Evolutionary conservation across 2,329 filamentous ascomycete species (phyloP).

Genomic region (Xylariaceae sp.): DNA sequence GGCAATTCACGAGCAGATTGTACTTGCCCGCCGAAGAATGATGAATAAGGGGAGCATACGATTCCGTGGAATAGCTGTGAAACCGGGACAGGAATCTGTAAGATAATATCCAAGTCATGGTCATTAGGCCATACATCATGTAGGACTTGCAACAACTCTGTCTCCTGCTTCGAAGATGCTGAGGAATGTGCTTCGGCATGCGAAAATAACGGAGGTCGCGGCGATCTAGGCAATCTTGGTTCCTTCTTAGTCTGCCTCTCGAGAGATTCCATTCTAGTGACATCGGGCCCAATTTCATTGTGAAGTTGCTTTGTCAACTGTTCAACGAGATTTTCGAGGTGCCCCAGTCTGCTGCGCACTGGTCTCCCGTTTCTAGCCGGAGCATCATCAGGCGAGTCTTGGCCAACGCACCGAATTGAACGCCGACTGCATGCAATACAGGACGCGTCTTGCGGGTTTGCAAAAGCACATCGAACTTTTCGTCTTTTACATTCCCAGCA

Average conservation of each 20-base stretch:
- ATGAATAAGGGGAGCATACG: constrained; percentile 33
- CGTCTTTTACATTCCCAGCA: neutral
- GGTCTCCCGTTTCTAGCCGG: constrained; percentile 8
- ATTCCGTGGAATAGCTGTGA: constrained; percentile 34
- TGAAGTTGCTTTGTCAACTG: neutral
- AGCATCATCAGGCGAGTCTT: constrained; percentile 40
- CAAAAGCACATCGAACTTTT: neutral
- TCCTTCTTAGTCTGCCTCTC: no score
- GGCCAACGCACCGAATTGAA: constrained; percentile 38
- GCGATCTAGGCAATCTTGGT: neutral
- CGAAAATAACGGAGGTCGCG: neutral
- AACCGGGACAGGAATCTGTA: constrained; percentile 26
- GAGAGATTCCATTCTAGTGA: no score
- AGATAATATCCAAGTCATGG: constrained; percentile 36
- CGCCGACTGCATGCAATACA: neutral
- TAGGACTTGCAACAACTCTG: constrained; percentile 31
- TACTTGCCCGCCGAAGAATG: constrained; percentile 13
- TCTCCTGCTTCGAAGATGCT: constrained; percentile 12
- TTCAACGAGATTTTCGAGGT: constrained; percentile 23
- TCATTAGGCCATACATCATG: constrained; percentile 36
- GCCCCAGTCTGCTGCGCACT: constrained; percentile 19
- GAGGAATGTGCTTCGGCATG: neutral
- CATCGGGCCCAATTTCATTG: constrained; percentile 3
- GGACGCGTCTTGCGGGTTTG: neutral
- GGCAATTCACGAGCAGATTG: constrained; percentile 31